Conservation (phyloP, 805 yeast genomes). For the Saccharomycopsis selenospora region DNA sequence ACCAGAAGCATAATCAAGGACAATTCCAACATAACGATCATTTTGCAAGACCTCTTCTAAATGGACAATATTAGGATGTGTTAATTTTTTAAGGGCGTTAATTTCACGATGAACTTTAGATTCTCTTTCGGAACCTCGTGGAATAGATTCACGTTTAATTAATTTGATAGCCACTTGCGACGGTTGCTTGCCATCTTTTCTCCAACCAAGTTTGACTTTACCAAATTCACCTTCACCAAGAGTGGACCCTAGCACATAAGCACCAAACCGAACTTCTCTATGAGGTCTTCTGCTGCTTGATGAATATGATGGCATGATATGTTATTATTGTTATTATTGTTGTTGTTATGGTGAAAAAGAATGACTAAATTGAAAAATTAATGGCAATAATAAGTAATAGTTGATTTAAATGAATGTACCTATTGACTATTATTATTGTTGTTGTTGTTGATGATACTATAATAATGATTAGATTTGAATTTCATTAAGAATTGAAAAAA, state of each 20-base stretch:
- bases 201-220: constrained; percentile 94
- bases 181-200: constrained; percentile 71
- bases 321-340: too few species aligned
- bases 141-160: constrained; percentile 81
- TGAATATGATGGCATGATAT: not conserved
- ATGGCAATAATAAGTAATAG: too few species aligned
- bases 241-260: constrained; percentile 85
- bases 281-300: constrained; percentile 31
- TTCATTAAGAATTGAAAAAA: too few species aligned
- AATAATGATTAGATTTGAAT: too few species aligned
- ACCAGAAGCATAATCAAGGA: constrained; percentile 92
- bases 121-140: constrained; percentile 78
- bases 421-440: too few species aligned
- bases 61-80: constrained; percentile 90
- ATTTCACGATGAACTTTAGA: constrained; percentile 89
- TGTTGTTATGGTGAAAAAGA: too few species aligned
- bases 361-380: too few species aligned
- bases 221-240: constrained; percentile 98
- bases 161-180: constrained; percentile 91
- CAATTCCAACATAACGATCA: constrained; percentile 93
- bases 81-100: constrained; percentile 74
- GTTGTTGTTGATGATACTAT: too few species aligned
- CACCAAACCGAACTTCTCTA: constrained; percentile 79
- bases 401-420: too few species aligned
- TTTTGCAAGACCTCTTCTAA: constrained; percentile 89